Base-by-base conservation (phyloP, 306 rosid genomes). In the Medicago ruthenica region DNA sequence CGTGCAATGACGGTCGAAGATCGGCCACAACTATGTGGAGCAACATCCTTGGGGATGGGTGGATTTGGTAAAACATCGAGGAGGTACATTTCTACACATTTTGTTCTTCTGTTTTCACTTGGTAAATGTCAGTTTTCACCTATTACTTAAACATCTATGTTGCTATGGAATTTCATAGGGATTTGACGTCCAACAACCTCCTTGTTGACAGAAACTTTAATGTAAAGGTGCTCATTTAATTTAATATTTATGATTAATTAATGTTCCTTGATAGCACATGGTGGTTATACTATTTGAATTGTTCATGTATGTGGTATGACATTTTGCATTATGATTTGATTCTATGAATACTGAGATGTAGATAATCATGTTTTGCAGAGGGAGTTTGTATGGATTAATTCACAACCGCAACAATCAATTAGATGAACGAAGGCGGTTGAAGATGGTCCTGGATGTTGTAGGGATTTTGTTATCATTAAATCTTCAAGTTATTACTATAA, bases 391-490 rank as follows among this genome's bases (percentile, higher is more conserved):
- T 84, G 88, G 99, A 85, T 83, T 95, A 84, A 75, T 95, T 80
- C 99, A 95, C 83, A 93, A 97, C 63, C 97, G 97, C 72, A 95
- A 95, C 93, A 95, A 84, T 85, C 99, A 92, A 85, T 80, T 95
- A 80, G 99, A 95, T 66, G 97, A 88, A 74, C 85, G 97, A 75
- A 89, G 89, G 88, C 91, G 96, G 36, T 83, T 95, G 91, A 90
- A 96, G 83, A 92, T 95, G 97, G 99, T 97, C 54, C 89, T 95
- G 57, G 97, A 95, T 88, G 88, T 97, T 73, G 99, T 95, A 95
- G 70, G 79, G 83, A 39, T 67, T 81, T 78, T 60, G 10, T 73
- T 84, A 16, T 74, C 70, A 67, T 62, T 42, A 51, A 81, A 76
- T 79, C 66, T 72, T 72, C 76, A 83, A 45, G 70, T 44, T 21